These are phyloP conservation scores for Phlebopus sp. DNA, from an alignment of 1,284 basidiomycete species.

Conservation along the genomic window DNA sequence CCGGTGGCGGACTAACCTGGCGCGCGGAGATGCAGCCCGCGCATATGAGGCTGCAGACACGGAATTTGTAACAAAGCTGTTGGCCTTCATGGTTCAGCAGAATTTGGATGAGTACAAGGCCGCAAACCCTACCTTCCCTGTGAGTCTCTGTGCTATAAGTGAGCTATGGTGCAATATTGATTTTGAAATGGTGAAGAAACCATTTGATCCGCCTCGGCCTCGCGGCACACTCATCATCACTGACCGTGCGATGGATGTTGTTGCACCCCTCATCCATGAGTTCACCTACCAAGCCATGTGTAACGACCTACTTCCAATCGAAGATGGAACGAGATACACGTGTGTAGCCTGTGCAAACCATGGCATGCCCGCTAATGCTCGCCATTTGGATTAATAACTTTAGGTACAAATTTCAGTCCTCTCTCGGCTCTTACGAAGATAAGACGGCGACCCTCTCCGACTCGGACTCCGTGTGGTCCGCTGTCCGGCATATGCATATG, in stretches of 20 bases:
- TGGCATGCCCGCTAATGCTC: neutral
- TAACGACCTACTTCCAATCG: constrained; percentile 88
- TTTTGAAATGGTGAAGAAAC: constrained; percentile 46
- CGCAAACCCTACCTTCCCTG: constrained; percentile 83
- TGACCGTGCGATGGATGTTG: constrained; percentile 92
- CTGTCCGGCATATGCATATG: constrained; percentile 96
- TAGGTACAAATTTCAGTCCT: constrained; percentile 87
- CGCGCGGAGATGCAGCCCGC: constrained; percentile 62
- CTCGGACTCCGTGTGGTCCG: constrained; percentile 87
- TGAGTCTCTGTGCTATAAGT: constrained; percentile 34
- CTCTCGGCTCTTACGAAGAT: constrained; percentile 80
- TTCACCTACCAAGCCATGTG: constrained; percentile 99
- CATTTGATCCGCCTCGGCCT: constrained; percentile 63
- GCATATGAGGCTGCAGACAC: constrained; percentile 62
- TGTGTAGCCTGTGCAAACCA: constrained; percentile 37
- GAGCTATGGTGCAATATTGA: constrained; percentile 5
- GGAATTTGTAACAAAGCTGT: constrained; percentile 73
- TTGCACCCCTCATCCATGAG: constrained; percentile 92
- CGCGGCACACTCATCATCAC: constrained; percentile 87
- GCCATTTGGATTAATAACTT: neutral
- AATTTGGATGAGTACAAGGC: constrained; percentile 85
- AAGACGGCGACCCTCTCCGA: constrained; percentile 85
- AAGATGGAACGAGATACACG: constrained; percentile 85
- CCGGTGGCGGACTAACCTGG: constrained; percentile 73
- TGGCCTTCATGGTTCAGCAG: constrained; percentile 81